Base-by-base conservation (phyloP, 176 grass and related monocot genomes). In the Tillandsia leiboldiana region DNA sequence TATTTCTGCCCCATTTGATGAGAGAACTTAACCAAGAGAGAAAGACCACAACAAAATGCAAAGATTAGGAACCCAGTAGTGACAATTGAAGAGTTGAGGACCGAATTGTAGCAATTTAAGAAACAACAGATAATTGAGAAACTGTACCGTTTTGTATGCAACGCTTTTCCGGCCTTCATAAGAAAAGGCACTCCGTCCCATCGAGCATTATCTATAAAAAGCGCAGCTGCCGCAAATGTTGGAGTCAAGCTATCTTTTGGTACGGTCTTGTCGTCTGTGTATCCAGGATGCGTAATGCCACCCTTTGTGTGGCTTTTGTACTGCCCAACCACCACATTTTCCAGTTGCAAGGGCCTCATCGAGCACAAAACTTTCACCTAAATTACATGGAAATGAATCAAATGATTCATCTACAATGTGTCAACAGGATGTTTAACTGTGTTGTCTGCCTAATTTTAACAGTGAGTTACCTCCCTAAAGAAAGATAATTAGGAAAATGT, bases 101-200 rank as follows among this genome's bases (percentile, higher is more conserved):
- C 12, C 11, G 17, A 27, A 62, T 42, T 42, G 5, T 6, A 42
- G 8, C 33, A 42, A 42, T 42, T 42, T 18, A 61, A 61, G 22
- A 61, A 10, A 61, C 4, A 48, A 62, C 18, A 13, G 58, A 61
- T 6, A 49, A 73, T 10, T 11, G n/a, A 17, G 48, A 52, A 12
- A 76, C 81, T 7, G 48, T 81, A 91, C 92, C 86, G 52, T 42
- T 87, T 89, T 50, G 80, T 82, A 63, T 96, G 85, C 73, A 96
- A 86, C 42, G 88, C 92, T 91, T 96, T 96, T 9, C 89, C 88
- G 71, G 88, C 81, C 77, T 92, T 96, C 92, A 96, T 92, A 51
- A 97, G 93, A 83, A 96, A 96, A 17, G 92, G 92, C 48, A 96
- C 88, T 70, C 92, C 92, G 68, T 96, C 92, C 92, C 92, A 96